Evolutionary conservation across 2,329 filamentous ascomycete species (phyloP).

Genomic region (Thielaviopsis musarum): DNA sequence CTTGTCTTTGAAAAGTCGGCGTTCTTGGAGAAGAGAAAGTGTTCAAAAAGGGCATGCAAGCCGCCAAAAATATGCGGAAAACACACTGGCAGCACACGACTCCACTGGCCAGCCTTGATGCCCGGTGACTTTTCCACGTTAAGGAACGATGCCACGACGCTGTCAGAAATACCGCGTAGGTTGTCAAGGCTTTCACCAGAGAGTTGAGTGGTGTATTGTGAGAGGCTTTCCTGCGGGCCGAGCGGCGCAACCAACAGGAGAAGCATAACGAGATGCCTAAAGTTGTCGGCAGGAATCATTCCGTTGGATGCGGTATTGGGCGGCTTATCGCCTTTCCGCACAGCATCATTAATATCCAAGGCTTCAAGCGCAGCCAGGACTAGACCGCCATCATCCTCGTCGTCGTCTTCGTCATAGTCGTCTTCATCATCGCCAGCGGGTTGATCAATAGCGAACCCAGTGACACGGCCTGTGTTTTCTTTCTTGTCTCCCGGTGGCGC

Average conservation of each 20-base stretch:
- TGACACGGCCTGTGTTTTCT: constrained; percentile 10
- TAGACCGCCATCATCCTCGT: constrained; percentile 42
- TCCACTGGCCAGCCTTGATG: constrained; percentile 45
- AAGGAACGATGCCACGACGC: constrained; percentile 48
- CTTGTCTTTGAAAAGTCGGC: constrained; percentile 42
- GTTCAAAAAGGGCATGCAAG: constrained; percentile 53
- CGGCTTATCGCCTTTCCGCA: constrained; percentile 32
- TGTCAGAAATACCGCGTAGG: constrained; percentile 45
- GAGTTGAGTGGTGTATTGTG: constrained; percentile 41
- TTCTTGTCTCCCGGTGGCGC: constrained; percentile 7
- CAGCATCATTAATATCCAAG: constrained; percentile 45
- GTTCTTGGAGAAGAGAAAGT: constrained; percentile 59
- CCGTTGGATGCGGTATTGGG: constrained; percentile 28
- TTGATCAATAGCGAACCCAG: constrained; percentile 31
- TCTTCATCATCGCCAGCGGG: constrained; percentile 23
- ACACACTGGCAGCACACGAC: constrained; percentile 38
- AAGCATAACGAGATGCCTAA: constrained; percentile 53
- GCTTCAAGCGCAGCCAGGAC: constrained; percentile 53
- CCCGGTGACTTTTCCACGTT: constrained; percentile 46
- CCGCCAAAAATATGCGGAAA: constrained; percentile 52
- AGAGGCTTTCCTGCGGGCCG: constrained; percentile 45
- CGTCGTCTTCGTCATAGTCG: constrained; percentile 24
- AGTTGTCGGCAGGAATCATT: constrained; percentile 58
- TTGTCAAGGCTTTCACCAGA: constrained; percentile 30
- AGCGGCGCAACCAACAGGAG: constrained; percentile 51